A percentile compares a stretch with the other conserved stretches of the same genome.
Conservation (phyloP, 2,329 filamentous ascomycete genomes). For the Hypocrella siamensis region DNA sequence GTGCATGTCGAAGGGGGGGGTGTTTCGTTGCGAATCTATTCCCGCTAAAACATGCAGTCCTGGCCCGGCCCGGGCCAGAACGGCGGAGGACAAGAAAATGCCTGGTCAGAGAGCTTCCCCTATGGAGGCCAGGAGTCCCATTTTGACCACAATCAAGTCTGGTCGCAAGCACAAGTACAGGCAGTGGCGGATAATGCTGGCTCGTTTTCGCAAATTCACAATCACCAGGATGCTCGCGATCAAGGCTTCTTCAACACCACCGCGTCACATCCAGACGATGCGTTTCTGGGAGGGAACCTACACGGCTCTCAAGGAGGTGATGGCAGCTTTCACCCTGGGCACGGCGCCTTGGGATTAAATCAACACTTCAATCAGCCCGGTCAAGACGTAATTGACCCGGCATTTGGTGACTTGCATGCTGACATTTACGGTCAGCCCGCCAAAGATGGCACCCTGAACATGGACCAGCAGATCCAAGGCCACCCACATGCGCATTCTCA, state of each 20-base stretch:
- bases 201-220: constrained; percentile 15
- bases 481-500: constrained; percentile 16
- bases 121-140: constrained; percentile 18
- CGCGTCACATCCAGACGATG: constrained; percentile 12
- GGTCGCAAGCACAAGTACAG: constrained; percentile 21
- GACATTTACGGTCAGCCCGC: constrained; percentile 21
- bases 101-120: constrained; percentile 19
- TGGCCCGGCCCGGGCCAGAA: constrained; percentile 21
- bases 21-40: too few species aligned
- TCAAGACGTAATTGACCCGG: constrained; percentile 20
- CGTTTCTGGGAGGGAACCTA: constrained; percentile 15
- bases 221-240: constrained; percentile 12
- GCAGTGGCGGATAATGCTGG: constrained; percentile 16
- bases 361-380: constrained; percentile 18
- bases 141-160: constrained; percentile 22
- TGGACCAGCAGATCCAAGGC: constrained; percentile 15
- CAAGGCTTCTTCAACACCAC: constrained; percentile 19
- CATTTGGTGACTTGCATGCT: constrained; percentile 20
- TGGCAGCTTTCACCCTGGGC: constrained; percentile 14
- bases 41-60: constrained; percentile 27
- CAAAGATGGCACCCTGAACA: constrained; percentile 10
- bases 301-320: constrained; percentile 14
- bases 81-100: constrained; percentile 18
- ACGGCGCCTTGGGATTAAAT: constrained; percentile 15
- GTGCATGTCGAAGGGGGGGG: too few species aligned